Conservation (phyloP, 192 early-diverging fungal species). For the Jimgerdemannia flammicorona region DNA sequence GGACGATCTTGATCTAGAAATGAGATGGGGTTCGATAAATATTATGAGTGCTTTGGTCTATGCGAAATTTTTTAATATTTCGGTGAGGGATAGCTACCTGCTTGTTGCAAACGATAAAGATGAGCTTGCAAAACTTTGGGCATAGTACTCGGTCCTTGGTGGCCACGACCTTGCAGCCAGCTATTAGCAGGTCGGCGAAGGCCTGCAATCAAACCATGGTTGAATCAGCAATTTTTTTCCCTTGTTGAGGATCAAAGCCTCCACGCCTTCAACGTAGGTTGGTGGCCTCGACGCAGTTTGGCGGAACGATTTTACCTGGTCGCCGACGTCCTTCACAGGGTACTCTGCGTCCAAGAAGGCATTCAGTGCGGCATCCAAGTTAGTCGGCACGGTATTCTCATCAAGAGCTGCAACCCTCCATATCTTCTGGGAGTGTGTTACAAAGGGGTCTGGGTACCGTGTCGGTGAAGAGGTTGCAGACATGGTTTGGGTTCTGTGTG, state of each 20-base stretch:
- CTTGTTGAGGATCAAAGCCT: no score
- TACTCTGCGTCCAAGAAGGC: neutral
- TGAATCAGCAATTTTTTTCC: no score
- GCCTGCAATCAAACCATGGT: no score
- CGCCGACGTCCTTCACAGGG: neutral
- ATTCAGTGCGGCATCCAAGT: neutral
- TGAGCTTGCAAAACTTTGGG: constrained; percentile 23
- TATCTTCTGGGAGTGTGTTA: no score
- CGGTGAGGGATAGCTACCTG: constrained; percentile 8
- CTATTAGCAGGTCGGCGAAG: neutral
- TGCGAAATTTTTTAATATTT: neutral
- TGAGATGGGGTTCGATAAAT: neutral
- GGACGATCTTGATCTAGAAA: constrained; percentile 1
- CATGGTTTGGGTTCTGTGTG: no score
- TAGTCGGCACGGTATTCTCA: no score
- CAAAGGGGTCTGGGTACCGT: no score
- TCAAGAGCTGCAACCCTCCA: no score
- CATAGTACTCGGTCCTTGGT: neutral
- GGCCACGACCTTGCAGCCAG: neutral
- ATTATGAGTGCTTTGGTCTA: neutral
- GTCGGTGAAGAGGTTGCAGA: no score
- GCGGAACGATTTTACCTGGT: neutral
- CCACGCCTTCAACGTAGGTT: no score
- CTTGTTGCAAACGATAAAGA: constrained; percentile 26
- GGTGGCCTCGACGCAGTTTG: no score